Evolutionary conservation across 164 flowering plant species (phyloP).

Genomic region (Malania oleifera): DNA sequence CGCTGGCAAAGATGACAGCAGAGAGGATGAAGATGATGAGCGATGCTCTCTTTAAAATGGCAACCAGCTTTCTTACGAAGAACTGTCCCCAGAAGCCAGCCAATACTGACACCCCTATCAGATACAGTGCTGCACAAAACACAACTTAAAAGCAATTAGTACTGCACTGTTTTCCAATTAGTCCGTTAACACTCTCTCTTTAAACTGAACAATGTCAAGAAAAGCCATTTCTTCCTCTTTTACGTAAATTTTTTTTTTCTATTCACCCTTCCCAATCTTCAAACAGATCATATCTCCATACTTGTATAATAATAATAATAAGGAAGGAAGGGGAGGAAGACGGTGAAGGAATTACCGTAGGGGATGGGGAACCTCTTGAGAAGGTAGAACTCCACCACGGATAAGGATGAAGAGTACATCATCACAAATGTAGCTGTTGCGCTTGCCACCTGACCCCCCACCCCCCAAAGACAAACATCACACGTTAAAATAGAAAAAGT

Average conservation of each 20-base stretch:
- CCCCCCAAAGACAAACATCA: no score
- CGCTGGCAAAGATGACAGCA: constrained; percentile 87
- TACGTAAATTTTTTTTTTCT: no score
- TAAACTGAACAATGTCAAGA: no score
- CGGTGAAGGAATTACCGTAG: constrained; percentile 43
- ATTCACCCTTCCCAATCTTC: no score
- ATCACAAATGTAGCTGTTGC: constrained; percentile 99
- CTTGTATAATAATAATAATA: no score
- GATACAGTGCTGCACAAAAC: constrained; percentile 63
- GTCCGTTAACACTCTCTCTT: no score
- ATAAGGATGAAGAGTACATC: constrained; percentile 96
- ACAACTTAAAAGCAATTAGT: no score
- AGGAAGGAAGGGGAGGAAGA: neutral
- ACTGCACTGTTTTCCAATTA: no score
- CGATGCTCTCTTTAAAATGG: constrained; percentile 69
- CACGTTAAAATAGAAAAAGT: no score
- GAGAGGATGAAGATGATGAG: constrained; percentile 84
- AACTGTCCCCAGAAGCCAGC: constrained; percentile 88
- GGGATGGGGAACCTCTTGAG: constrained; percentile 92
- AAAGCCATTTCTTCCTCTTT: no score
- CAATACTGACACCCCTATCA: constrained; percentile 53
- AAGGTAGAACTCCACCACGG: constrained; percentile 92
- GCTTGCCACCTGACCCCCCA: constrained; percentile 96
- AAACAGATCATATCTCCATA: no score
- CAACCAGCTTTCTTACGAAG: constrained; percentile 61